phyloP scores from a whole-genome alignment of 164 flowering plant species.

The Nymphaea thermarum region DNA sequence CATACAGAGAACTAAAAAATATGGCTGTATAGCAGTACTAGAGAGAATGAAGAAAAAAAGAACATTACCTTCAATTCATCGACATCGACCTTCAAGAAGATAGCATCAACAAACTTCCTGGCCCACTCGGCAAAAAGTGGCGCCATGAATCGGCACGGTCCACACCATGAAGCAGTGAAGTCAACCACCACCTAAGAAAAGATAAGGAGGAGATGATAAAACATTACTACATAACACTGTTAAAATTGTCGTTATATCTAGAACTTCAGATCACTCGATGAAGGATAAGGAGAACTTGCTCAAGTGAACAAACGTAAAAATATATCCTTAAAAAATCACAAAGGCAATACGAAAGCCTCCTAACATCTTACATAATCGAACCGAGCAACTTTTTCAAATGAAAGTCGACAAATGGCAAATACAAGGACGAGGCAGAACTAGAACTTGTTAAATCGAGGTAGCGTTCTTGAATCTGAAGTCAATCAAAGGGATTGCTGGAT shows the following conservation, averaged over 20 bases:
- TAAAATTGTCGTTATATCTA: background rate
- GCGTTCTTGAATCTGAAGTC: no score
- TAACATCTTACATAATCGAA: background rate
- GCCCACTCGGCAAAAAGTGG: slow-evolving; percentile 60
- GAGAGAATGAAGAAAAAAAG: background rate
- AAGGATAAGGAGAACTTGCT: background rate
- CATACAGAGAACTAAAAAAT: no score
- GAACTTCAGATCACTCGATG: background rate
- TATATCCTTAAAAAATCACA: no score
- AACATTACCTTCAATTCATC: slow-evolving; percentile 50
- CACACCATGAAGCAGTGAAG: slow-evolving; percentile 87
- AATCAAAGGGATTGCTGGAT: no score
- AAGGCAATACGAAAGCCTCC: background rate
- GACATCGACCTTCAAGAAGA: slow-evolving; percentile 78
- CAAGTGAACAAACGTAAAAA: no score
- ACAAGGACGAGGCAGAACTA: background rate
- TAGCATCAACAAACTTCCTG: slow-evolving; percentile 34
- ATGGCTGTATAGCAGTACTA: background rate
- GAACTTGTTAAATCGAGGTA: background rate
- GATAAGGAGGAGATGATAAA: background rate
- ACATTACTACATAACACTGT: background rate
- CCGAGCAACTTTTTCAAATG: background rate
- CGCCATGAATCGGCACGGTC: slow-evolving; percentile 60
- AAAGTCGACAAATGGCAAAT: background rate
- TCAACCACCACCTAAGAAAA: slow-evolving; percentile 60